Percentiles rank a stretch among this genome's conserved stretches.
phyloP scores from a whole-genome alignment of 2,329 filamentous ascomycete genomes.

The Diaporthe sp. region DNA sequence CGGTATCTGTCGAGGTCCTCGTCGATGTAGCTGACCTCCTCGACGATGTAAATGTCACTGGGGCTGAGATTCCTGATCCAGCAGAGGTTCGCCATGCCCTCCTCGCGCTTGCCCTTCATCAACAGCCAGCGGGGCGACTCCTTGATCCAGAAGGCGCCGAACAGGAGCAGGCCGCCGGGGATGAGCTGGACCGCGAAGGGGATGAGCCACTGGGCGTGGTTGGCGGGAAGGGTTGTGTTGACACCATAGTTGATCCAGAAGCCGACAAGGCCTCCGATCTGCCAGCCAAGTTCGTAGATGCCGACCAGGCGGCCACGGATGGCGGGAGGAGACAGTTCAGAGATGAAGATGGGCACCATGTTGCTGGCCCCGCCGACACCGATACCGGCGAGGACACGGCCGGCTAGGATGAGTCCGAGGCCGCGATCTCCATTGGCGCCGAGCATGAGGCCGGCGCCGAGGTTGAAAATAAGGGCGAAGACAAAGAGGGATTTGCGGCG shows the following conservation, averaged over 20 bases:
- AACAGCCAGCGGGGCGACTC: slow-evolving; percentile 81
- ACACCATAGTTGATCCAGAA: slow-evolving; percentile 79
- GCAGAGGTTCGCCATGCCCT: slow-evolving; percentile 71
- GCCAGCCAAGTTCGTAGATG: slow-evolving; percentile 77
- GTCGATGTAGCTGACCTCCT: slow-evolving; percentile 81
- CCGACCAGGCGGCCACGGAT: slow-evolving; percentile 76
- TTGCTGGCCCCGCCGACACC: slow-evolving; percentile 75
- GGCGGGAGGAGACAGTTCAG: slow-evolving; percentile 72
- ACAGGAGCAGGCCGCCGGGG: slow-evolving; percentile 72
- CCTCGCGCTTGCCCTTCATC: slow-evolving; percentile 70
- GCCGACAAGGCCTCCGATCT: slow-evolving; percentile 73
- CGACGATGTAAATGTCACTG: slow-evolving; percentile 76
- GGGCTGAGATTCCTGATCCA: slow-evolving; percentile 74
- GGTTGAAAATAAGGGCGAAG: slow-evolving; percentile 74
- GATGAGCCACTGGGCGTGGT: slow-evolving; percentile 72
- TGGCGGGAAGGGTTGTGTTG: slow-evolving; percentile 61
- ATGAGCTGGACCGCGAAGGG: slow-evolving; percentile 78
- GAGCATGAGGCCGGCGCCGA: slow-evolving; percentile 81
- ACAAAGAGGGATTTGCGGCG: slow-evolving; percentile 74
- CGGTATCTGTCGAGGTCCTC: slow-evolving; percentile 76
- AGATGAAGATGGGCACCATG: slow-evolving; percentile 74
- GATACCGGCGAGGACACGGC: slow-evolving; percentile 74
- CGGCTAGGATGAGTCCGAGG: slow-evolving; percentile 74
- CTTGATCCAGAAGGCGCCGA: slow-evolving; percentile 71
- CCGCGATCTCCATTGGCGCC: slow-evolving; percentile 73